A percentile compares a stretch with the other conserved stretches of the same genome.
These are phyloP conservation scores for Diaporthe humulicola DNA, from an alignment of 2,329 filamentous ascomycete species.

Conservation along the genomic window DNA sequence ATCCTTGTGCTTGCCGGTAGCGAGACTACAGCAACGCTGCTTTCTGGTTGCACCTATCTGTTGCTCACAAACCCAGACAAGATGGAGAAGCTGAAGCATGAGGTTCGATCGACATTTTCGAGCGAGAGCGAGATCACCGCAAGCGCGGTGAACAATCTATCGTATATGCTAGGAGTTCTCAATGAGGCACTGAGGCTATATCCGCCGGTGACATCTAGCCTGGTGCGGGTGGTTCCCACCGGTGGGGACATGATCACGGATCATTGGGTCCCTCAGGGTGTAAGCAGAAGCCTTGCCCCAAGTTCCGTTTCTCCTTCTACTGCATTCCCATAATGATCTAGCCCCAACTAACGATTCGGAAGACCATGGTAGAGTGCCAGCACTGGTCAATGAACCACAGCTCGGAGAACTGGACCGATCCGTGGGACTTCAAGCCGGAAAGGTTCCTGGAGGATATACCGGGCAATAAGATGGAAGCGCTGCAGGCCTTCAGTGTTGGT, in stretches of 20 bases:
- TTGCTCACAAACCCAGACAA: constrained; percentile 44
- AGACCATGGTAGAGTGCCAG: constrained; percentile 49
- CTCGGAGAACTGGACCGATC: constrained; percentile 48
- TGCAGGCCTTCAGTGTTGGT: constrained; percentile 46
- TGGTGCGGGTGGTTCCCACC: constrained; percentile 28
- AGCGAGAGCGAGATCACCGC: constrained; percentile 50
- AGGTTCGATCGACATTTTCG: constrained; percentile 51
- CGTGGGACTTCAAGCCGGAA: constrained; percentile 51
- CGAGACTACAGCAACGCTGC: constrained; percentile 40
- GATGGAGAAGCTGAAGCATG: constrained; percentile 47
- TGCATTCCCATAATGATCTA: background rate
- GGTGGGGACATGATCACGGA: constrained; percentile 35
- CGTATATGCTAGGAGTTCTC: constrained; percentile 53
- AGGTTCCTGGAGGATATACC: constrained; percentile 46
- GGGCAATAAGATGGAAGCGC: constrained; percentile 25
- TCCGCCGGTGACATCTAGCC: constrained; percentile 43
- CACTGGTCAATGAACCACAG: constrained; percentile 49
- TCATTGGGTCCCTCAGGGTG: constrained; percentile 34
- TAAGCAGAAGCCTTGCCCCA: background rate
- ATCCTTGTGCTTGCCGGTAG: constrained; percentile 34
- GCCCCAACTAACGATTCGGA: background rate
- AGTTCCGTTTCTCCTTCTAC: background rate
- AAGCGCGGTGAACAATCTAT: constrained; percentile 44
- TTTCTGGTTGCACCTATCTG: constrained; percentile 39
- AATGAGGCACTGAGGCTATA: constrained; percentile 56